Percentiles rank a stretch among this genome's conserved stretches.
Evolutionary conservation across 352 stramenopile genomes (phyloP).

Genomic region (Phytophthora tubulina): DNA sequence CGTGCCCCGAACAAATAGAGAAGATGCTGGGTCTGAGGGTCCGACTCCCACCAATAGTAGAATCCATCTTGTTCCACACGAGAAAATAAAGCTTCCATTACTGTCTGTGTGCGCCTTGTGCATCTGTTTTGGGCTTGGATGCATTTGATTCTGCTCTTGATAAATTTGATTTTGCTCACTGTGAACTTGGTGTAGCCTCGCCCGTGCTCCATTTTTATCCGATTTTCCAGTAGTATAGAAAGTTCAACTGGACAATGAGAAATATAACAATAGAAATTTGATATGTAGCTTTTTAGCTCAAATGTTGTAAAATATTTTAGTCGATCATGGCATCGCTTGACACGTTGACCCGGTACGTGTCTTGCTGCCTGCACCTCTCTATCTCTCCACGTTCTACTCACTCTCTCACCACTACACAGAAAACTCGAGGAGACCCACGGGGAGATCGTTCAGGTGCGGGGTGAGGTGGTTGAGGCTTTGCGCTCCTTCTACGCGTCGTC

Average conservation of each 20-base stretch:
- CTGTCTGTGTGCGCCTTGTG: not conserved
- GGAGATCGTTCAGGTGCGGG: conserved; percentile 67
- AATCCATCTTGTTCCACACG: not conserved
- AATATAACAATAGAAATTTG: not conserved
- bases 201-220: too few species aligned
- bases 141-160: too few species aligned
- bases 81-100: not conserved
- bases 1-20: too few species aligned
- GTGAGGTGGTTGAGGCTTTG: conserved; percentile 66
- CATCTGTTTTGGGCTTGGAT: too few species aligned
- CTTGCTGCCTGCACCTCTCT: not conserved
- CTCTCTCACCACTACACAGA: conserved; percentile 31
- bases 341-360: conserved; percentile 29
- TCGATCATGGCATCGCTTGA: conserved; percentile 25
- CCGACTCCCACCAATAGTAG: not conserved
- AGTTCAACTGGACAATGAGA: not conserved
- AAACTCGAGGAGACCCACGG: conserved; percentile 75
- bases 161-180: too few species aligned
- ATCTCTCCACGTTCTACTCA: not conserved
- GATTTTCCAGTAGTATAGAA: too few species aligned
- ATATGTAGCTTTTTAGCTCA: not conserved
- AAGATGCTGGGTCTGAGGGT: too few species aligned
- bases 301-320: not conserved
- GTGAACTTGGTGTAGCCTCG: too few species aligned
- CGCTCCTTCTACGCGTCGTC: conserved; percentile 72